Evolutionary conservation across 306 rosid genomes (phyloP).

Genomic region (Casuarina glauca): DNA sequence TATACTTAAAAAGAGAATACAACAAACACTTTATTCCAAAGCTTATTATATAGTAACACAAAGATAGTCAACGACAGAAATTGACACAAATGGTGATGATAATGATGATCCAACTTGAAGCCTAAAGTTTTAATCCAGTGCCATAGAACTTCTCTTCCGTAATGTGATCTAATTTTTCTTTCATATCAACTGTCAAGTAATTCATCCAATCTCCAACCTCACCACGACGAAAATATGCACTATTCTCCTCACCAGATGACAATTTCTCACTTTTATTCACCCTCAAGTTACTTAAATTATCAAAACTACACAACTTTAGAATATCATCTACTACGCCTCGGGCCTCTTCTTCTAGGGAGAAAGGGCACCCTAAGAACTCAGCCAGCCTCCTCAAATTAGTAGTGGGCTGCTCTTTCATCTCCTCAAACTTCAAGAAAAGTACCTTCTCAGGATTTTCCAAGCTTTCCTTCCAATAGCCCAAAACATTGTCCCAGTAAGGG

Average conservation of each 20-base stretch:
- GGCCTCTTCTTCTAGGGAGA: neutral
- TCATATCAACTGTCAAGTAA: constrained; percentile 3
- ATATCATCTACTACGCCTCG: neutral
- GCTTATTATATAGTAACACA: neutral
- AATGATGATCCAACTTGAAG: neutral
- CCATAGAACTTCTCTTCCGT: neutral
- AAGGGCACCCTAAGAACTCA: constrained; percentile 1
- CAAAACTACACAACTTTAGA: constrained; percentile 1
- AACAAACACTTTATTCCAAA: neutral
- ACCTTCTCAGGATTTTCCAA: neutral
- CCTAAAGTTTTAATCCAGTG: neutral
- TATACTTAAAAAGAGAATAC: neutral
- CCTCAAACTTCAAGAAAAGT: neutral
- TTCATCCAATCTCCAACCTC: constrained; percentile 24
- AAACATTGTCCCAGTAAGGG: neutral
- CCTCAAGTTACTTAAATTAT: constrained; percentile 3
- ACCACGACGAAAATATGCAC: constrained; percentile 5
- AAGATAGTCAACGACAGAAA: neutral
- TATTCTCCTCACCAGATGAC: neutral
- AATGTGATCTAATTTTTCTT: constrained; percentile 4
- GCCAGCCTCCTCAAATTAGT: neutral
- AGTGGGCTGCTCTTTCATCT: neutral
- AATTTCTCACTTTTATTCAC: constrained; percentile 3
- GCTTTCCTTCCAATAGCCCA: too few relatives aligned
- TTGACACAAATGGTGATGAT: neutral